phyloP scores from a whole-genome alignment of 2,329 filamentous ascomycete species.

The Fusarium mundagurra region DNA sequence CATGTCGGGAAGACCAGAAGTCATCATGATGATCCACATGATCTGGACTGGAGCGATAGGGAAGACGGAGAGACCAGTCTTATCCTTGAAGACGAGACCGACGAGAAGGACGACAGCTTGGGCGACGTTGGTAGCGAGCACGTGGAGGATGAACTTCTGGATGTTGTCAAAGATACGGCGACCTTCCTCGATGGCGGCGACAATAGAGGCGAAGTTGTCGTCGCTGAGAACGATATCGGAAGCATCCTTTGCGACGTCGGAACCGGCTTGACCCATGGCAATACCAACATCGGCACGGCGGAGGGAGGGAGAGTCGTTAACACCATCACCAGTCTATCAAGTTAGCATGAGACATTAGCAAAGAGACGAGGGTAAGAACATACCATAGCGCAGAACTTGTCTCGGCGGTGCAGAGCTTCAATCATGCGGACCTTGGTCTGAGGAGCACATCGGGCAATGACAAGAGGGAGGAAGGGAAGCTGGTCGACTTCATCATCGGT shows the following conservation, averaged over 20 bases:
- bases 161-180: conserved; percentile 80
- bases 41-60: conserved; percentile 80
- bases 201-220: conserved; percentile 78
- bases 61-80: conserved; percentile 72
- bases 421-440: conserved; percentile 80
- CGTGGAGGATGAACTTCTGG: conserved; percentile 77
- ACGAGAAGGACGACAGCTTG: conserved; percentile 76
- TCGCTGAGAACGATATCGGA: conserved; percentile 77
- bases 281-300: conserved; percentile 78
- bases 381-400: conserved; percentile 73
- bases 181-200: conserved; percentile 77
- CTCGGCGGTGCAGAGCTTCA: conserved; percentile 73
- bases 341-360: conserved; percentile 7
- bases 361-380: not conserved
- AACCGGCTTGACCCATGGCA: conserved; percentile 70
- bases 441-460: conserved; percentile 75
- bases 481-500: conserved; percentile 71
- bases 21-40: conserved; percentile 85
- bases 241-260: conserved; percentile 71
- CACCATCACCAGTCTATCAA: conserved; percentile 71
- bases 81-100: conserved; percentile 77
- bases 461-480: conserved; percentile 72
- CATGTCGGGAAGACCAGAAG: conserved; percentile 79
- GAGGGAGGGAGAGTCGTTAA: conserved; percentile 77
- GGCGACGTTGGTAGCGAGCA: conserved; percentile 76